Evolutionary conservation across 768 basidiomycete genomes (phyloP).

Genomic region (Mycena leptocephala): DNA sequence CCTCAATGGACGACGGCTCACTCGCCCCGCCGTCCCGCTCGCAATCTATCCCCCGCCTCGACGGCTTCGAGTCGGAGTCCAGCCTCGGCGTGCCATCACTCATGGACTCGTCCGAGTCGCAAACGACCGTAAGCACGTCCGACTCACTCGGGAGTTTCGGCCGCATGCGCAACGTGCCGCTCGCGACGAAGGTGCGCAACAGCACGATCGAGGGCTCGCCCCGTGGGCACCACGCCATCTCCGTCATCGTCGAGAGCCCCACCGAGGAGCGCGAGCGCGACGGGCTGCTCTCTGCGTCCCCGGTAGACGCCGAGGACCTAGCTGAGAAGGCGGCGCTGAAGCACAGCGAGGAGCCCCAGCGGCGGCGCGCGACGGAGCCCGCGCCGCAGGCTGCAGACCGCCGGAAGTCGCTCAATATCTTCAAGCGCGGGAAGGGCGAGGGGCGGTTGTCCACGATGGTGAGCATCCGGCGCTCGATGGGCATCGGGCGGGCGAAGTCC

Average conservation of each 20-base stretch:
- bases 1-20: background rate
- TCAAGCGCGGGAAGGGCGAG: constrained; percentile 49
- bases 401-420: constrained; percentile 56
- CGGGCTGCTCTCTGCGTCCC: constrained; percentile 5
- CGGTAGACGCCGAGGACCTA: constrained; percentile 32
- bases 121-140: constrained; percentile 36
- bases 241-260: constrained; percentile 55
- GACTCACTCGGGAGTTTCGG: constrained; percentile 19
- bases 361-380: constrained; percentile 18
- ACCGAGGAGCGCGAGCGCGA: constrained; percentile 45
- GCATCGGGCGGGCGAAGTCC: constrained; percentile 20
- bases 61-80: constrained; percentile 23
- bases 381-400: background rate
- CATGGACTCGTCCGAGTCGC: constrained; percentile 49
- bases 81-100: constrained; percentile 47
- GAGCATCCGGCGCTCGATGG: constrained; percentile 26
- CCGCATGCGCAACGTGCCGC: constrained; percentile 28
- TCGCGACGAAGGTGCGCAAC: constrained; percentile 26
- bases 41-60: constrained; percentile 7
- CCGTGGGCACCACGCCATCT: constrained; percentile 25
- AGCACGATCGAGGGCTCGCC: constrained; percentile 20
- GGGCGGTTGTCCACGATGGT: constrained; percentile 19
- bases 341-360: background rate
- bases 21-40: constrained; percentile 8
- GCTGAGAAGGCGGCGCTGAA: background rate